Conservation (phyloP, 108 stramenopile species). For the Cyclostephanos tholiformis region DNA sequence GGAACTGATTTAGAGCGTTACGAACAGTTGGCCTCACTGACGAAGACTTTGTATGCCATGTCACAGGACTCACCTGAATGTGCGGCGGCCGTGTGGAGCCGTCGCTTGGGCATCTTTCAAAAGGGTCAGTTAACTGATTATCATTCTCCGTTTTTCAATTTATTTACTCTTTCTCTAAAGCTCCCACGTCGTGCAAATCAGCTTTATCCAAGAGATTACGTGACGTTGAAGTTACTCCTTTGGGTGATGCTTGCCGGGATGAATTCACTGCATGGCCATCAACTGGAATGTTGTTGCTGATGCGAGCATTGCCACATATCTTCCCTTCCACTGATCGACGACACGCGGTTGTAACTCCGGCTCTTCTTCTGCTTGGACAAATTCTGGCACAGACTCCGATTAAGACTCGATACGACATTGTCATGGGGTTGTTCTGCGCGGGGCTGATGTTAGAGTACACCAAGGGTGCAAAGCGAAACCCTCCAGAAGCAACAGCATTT, state of each 20-base stretch:
- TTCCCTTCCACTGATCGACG: slow-evolving; percentile 92
- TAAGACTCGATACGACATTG: slow-evolving; percentile 65
- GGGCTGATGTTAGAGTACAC: slow-evolving; percentile 85
- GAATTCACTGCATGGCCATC: slow-evolving; percentile 84
- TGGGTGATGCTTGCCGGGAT: slow-evolving; percentile 57
- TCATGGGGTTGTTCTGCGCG: slow-evolving; percentile 74
- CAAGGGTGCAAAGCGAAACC: slow-evolving; percentile 75
- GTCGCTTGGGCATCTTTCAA: slow-evolving; percentile 81
- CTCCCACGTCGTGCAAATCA: neutral
- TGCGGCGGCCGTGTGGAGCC: slow-evolving; percentile 83
- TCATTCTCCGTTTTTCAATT: neutral
- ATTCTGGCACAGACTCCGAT: slow-evolving; percentile 86
- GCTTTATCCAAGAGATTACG: slow-evolving; percentile 86
- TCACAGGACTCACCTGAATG: slow-evolving; percentile 85
- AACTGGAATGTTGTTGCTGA: slow-evolving; percentile 77
- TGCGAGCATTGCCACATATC: slow-evolving; percentile 84
- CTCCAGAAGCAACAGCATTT: slow-evolving; percentile 87
- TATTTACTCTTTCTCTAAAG: neutral
- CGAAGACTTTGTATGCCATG: slow-evolving; percentile 79
- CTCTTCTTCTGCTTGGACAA: slow-evolving; percentile 80
- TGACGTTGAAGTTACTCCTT: slow-evolving; percentile 59
- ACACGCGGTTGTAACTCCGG: slow-evolving; percentile 90
- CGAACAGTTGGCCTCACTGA: slow-evolving; percentile 68
- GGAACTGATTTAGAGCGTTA: slow-evolving; percentile 74
- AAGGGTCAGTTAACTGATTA: slow-evolving; percentile 31